Conservation (phyloP, 805 yeast species). For the Candida yuanshanica region DNA sequence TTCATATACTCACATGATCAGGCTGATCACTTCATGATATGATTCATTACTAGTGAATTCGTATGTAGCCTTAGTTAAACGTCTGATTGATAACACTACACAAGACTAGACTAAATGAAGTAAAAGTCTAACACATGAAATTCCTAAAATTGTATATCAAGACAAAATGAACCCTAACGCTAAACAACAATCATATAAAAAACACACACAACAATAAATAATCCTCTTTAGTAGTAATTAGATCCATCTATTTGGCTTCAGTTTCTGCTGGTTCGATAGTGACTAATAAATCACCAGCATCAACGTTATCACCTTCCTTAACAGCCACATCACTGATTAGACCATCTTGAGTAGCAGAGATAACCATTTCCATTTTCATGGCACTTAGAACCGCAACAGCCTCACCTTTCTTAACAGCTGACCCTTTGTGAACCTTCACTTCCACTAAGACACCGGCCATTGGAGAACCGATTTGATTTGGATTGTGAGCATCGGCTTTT, state of each 20-base stretch:
- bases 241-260: background rate
- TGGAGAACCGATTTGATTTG: constrained; percentile 95
- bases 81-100: too few relatives aligned
- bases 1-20: too few relatives aligned
- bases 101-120: too few relatives aligned
- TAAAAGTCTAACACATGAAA: too few relatives aligned
- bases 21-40: too few relatives aligned
- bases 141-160: background rate
- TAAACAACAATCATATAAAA: background rate
- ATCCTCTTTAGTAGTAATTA: background rate
- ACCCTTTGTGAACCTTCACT: constrained; percentile 83
- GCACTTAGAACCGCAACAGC: constrained; percentile 92
- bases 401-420: constrained; percentile 92
- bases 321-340: constrained; percentile 69
- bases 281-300: constrained; percentile 84
- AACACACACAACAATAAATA: background rate
- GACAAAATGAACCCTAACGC: background rate
- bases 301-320: constrained; percentile 92
- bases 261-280: constrained; percentile 35
- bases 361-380: constrained; percentile 99
- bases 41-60: too few relatives aligned
- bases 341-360: constrained; percentile 87
- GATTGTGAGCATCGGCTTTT: constrained; percentile 83
- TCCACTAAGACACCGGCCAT: constrained; percentile 99
- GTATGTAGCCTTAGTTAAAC: too few relatives aligned